phyloP scores from a whole-genome alignment of 1,139 yeast species.

The Spathaspora sp. region DNA sequence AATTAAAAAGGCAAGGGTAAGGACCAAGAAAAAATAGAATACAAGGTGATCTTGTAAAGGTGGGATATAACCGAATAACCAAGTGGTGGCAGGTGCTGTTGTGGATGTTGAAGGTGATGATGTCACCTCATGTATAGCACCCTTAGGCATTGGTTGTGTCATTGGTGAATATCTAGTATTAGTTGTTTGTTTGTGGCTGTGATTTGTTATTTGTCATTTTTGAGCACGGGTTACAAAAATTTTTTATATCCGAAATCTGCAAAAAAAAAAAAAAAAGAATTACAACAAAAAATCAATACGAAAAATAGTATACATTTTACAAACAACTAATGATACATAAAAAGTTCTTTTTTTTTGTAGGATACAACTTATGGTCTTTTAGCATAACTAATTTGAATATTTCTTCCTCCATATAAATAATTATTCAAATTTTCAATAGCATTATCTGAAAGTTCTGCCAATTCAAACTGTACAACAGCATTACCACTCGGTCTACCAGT shows the following conservation, averaged over 20 bases:
- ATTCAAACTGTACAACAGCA: slow-evolving; percentile 80
- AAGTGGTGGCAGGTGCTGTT: background rate
- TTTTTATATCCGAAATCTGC: no score
- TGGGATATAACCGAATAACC: background rate
- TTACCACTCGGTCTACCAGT: slow-evolving; percentile 76
- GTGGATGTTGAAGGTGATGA: background rate
- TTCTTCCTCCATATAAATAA: slow-evolving; percentile 84
- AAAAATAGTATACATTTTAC: no score
- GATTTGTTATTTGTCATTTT: no score
- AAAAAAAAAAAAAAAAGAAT: no score
- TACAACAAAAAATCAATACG: no score
- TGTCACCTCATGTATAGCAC: background rate
- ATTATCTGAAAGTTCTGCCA: slow-evolving; percentile 65
- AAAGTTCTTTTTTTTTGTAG: background rate
- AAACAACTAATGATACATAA: background rate
- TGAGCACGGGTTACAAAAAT: no score
- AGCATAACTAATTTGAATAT: slow-evolving; percentile 65
- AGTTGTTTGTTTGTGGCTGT: background rate
- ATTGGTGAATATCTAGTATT: no score
- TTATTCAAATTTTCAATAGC: slow-evolving; percentile 75
- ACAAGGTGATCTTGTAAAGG: background rate
- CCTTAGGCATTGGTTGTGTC: background rate
- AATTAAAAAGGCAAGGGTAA: background rate
- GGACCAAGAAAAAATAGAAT: background rate
- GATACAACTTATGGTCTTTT: slow-evolving; percentile 15